Conservation (phyloP, 352 stramenopile species). For the Globisporangium yorkense region DNA sequence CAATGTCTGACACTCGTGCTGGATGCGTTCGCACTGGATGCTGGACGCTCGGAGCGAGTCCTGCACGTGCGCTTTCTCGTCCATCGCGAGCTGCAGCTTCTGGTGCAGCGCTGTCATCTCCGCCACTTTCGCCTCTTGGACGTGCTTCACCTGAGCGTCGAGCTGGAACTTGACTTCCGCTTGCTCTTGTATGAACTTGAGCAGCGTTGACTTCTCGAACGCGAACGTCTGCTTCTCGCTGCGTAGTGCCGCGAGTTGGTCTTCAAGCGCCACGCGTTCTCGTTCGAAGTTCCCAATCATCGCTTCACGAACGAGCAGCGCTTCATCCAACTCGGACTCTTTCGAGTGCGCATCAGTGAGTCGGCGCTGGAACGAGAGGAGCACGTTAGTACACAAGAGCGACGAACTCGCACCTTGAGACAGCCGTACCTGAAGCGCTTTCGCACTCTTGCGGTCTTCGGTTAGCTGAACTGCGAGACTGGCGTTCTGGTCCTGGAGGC, state of each 20-base stretch:
- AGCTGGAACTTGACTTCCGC: conserved; percentile 61
- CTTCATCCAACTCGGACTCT: conserved; percentile 42
- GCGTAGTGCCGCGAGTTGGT: conserved; percentile 31
- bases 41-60: conserved; percentile 23
- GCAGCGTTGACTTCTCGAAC: conserved; percentile 38
- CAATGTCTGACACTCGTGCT: conserved; percentile 25
- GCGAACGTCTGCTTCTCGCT: conserved; percentile 48
- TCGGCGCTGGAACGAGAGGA: conserved; percentile 6
- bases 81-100: conserved; percentile 27
- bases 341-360: conserved; percentile 24
- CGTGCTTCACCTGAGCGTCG: conserved; percentile 43
- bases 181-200: conserved; percentile 15
- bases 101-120: conserved; percentile 27
- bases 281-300: conserved; percentile 51
- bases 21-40: conserved; percentile 23
- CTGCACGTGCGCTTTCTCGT: conserved; percentile 40
- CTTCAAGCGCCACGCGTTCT: conserved; percentile 35
- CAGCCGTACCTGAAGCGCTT: conserved; percentile 15
- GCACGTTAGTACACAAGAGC: background rate
- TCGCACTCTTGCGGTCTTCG: conserved; percentile 37
- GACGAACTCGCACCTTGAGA: background rate
- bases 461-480: conserved; percentile 59
- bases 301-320: conserved; percentile 41
- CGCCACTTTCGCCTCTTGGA: conserved; percentile 35
- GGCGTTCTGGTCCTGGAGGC: conserved; percentile 58